Evolutionary conservation across 2,329 filamentous ascomycete species (phyloP).

Genomic region (Aspergillus pseudotamarii): DNA sequence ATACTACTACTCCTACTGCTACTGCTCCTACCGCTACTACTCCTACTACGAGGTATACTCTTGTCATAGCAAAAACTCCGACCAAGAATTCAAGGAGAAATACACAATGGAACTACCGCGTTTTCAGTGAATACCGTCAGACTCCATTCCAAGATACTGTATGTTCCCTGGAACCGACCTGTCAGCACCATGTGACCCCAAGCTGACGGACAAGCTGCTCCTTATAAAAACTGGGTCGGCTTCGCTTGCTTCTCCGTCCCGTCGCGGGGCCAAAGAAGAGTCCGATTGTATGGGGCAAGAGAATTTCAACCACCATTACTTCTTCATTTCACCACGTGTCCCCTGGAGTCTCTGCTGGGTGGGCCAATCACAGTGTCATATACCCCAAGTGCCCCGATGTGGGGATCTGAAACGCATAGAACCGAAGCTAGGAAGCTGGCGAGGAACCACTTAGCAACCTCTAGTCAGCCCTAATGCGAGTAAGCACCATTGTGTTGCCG

Average conservation of each 20-base stretch:
- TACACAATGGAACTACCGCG: too few relatives aligned
- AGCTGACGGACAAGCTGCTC: too few relatives aligned
- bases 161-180: too few relatives aligned
- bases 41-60: too few relatives aligned
- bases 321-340: not conserved
- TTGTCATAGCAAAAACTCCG: too few relatives aligned
- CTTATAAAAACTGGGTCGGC: too few relatives aligned
- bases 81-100: too few relatives aligned
- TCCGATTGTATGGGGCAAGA: not conserved
- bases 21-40: too few relatives aligned
- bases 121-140: too few relatives aligned
- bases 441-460: not conserved
- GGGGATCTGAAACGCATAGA: not conserved
- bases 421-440: not conserved
- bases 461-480: not conserved
- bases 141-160: too few relatives aligned
- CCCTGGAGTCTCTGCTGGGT: not conserved
- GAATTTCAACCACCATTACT: not conserved
- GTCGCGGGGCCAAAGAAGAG: not conserved
- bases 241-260: not conserved
- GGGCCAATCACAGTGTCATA: not conserved
- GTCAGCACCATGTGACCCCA: too few relatives aligned
- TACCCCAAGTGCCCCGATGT: not conserved
- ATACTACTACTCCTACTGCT: too few relatives aligned
- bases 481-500: not conserved